Evolutionary conservation across 257 asterid genomes (phyloP).

Genomic region (Przewalskia tangutica): DNA sequence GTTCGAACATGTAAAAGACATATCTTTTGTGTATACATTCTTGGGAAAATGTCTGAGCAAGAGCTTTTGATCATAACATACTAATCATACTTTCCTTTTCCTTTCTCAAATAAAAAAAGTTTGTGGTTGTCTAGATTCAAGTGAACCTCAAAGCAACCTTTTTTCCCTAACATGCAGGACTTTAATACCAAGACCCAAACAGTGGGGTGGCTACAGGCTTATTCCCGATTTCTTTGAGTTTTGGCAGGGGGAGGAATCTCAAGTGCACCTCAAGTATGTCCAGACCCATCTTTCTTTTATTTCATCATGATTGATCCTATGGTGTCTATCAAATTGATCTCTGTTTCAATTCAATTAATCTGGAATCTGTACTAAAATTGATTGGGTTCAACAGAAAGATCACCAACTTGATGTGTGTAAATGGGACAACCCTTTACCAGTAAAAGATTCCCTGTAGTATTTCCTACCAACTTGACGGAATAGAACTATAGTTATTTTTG

Average conservation of each 20-base stretch:
- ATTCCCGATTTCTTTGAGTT: slow-evolving; percentile 67
- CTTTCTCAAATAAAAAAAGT: neutral
- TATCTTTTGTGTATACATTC: neutral
- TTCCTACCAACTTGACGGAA: neutral
- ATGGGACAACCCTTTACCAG: neutral
- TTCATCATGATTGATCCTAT: neutral
- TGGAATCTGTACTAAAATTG: neutral
- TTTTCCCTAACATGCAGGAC: slow-evolving; percentile 30
- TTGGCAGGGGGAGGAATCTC: slow-evolving; percentile 90
- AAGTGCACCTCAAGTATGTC: slow-evolving; percentile 13
- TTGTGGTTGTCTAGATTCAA: neutral
- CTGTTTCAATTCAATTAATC: neutral
- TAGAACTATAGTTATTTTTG: neutral
- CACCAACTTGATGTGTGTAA: neutral
- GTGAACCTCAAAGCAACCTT: neutral
- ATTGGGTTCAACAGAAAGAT: neutral
- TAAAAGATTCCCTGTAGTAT: neutral
- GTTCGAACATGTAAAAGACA: neutral
- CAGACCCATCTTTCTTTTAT: neutral
- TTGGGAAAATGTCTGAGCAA: neutral
- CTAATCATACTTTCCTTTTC: neutral
- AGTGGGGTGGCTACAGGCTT: slow-evolving; percentile 83
- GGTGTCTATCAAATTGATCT: neutral
- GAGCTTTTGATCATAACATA: neutral
- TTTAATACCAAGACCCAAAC: slow-evolving; percentile 48